A percentile compares a stretch with the other conserved stretches of the same genome.
These are phyloP conservation scores for Colletotrichum orchidophilum DNA, from an alignment of 2,329 filamentous ascomycete genomes.

Conservation along the genomic window DNA sequence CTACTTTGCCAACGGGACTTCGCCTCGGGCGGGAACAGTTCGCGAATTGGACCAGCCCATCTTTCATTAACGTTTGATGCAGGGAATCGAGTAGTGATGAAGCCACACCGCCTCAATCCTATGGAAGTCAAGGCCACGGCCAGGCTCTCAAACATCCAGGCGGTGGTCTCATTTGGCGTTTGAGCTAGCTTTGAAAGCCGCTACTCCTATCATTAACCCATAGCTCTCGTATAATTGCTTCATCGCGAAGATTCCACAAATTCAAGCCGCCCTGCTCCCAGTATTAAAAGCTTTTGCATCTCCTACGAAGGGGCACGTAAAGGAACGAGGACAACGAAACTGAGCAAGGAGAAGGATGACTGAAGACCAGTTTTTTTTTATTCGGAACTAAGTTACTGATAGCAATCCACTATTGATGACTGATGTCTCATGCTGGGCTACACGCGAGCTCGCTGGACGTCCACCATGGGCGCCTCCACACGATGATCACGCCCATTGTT, in stretches of 20 bases:
- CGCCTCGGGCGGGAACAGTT: conserved; percentile 31
- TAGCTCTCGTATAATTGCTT: neutral
- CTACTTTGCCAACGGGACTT: conserved; percentile 35
- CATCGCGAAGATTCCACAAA: neutral
- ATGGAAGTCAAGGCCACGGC: no score
- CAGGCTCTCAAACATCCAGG: neutral
- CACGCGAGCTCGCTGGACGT: neutral
- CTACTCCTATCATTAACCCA: neutral
- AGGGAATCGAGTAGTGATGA: no score
- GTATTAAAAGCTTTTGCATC: neutral
- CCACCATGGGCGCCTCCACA: no score
- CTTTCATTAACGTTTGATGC: neutral
- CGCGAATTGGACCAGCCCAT: conserved; percentile 30
- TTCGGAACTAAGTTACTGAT: neutral
- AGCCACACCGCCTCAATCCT: no score
- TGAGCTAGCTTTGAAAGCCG: neutral
- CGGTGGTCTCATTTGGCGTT: accelerated
- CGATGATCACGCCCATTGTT: no score
- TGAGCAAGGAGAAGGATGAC: neutral
- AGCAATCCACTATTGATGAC: neutral
- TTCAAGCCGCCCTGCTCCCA: neutral
- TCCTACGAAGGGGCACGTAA: neutral
- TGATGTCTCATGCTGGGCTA: neutral
- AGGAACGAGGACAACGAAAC: neutral
- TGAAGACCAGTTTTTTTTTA: neutral